phyloP scores from a whole-genome alignment of 148 eudicot species.

The Rhododendron griersonianum region DNA sequence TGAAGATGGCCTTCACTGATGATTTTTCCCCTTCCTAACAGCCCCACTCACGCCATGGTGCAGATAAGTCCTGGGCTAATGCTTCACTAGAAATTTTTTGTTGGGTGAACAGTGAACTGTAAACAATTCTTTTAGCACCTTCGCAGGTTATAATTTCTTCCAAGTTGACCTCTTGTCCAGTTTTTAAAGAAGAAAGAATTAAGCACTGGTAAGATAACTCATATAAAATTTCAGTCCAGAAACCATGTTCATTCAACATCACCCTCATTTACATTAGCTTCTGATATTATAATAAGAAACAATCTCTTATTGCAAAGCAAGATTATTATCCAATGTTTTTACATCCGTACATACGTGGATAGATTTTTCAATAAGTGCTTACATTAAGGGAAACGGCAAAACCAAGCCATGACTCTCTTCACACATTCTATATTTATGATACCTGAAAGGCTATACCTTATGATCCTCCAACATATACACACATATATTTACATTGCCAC shows the following conservation, averaged over 20 bases:
- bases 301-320: background rate
- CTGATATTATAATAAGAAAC: background rate
- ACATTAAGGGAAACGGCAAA: background rate
- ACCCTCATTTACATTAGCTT: background rate
- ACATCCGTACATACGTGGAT: background rate
- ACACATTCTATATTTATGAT: background rate
- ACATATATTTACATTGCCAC: background rate
- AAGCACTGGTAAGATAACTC: background rate
- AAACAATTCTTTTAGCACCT: background rate
- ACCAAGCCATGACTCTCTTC: background rate
- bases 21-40: background rate
- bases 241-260: background rate
- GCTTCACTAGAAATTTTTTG: background rate
- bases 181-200: background rate
- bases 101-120: background rate
- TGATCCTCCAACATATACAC: background rate
- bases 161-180: background rate
- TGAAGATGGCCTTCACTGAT: background rate
- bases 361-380: background rate
- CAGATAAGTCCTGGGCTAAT: background rate
- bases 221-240: background rate
- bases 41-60: background rate
- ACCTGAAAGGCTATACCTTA: background rate
- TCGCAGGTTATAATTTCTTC: background rate
- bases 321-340: background rate